These are phyloP conservation scores for Ophiostoma piceae DNA, from an alignment of 2,329 filamentous ascomycete genomes.

Conservation along the genomic window DNA sequence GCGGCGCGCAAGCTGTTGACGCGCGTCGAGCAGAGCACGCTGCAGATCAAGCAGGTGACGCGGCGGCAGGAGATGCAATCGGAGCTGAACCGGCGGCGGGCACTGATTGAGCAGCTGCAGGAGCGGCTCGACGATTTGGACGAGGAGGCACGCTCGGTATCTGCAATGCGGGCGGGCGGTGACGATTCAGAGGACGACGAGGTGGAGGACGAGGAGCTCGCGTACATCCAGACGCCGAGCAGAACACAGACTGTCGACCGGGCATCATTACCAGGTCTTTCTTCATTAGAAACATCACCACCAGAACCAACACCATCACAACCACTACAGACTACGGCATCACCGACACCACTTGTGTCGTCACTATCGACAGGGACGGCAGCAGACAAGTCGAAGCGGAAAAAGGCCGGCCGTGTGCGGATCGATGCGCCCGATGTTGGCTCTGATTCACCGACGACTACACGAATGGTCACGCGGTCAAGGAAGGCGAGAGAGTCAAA, in stretches of 20 bases:
- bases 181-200: slow-evolving; percentile 38
- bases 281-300: background rate
- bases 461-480: slow-evolving; percentile 20
- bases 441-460: slow-evolving; percentile 19
- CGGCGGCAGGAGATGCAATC: slow-evolving; percentile 57
- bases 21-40: slow-evolving; percentile 63
- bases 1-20: slow-evolving; percentile 65
- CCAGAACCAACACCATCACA: background rate
- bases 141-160: slow-evolving; percentile 45
- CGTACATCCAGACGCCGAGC: slow-evolving; percentile 51
- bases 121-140: slow-evolving; percentile 64
- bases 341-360: background rate
- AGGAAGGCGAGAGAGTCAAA: slow-evolving; percentile 2
- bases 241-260: slow-evolving; percentile 35
- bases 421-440: slow-evolving; percentile 15
- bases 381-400: slow-evolving; percentile 9
- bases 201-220: slow-evolving; percentile 46
- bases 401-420: slow-evolving; percentile 17
- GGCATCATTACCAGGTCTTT: background rate
- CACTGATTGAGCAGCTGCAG: slow-evolving; percentile 59
- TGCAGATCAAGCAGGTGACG: slow-evolving; percentile 51
- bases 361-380: background rate
- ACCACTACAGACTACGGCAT: background rate
- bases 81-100: slow-evolving; percentile 60
- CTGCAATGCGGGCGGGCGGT: slow-evolving; percentile 32